Conservation (phyloP, 1,139 yeast species). For the Kodamaea fungicola region DNA sequence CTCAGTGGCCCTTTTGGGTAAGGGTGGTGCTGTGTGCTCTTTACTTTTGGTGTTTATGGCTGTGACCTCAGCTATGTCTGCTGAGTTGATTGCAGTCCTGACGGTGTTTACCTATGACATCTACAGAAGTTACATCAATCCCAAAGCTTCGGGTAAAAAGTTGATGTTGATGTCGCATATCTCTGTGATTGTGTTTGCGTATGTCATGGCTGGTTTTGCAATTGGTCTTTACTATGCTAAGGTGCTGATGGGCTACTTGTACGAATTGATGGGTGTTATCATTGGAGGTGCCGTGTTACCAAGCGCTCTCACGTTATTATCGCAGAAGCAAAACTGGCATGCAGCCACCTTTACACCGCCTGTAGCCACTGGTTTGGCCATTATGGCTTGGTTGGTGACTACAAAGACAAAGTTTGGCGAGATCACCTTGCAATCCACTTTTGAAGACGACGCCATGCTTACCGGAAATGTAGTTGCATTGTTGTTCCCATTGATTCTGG, state of each 20-base stretch:
- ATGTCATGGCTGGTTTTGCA: conserved; percentile 77
- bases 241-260: conserved; percentile 80
- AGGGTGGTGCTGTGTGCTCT: conserved; percentile 81
- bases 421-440: conserved; percentile 61
- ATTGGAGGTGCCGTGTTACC: conserved; percentile 87
- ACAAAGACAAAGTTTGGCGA: conserved; percentile 52
- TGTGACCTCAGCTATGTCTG: conserved; percentile 77
- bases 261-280: conserved; percentile 83
- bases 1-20: conserved; percentile 79
- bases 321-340: conserved; percentile 58
- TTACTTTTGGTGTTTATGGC: conserved; percentile 80
- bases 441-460: conserved; percentile 77
- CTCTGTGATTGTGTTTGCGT: conserved; percentile 61
- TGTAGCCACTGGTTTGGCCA: conserved; percentile 57
- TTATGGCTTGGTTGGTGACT: conserved; percentile 63
- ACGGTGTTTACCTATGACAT: conserved; percentile 82
- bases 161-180: conserved; percentile 66
- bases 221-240: conserved; percentile 80
- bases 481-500: conserved; percentile 64
- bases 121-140: conserved; percentile 75
- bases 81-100: conserved; percentile 84
- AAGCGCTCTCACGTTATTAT: conserved; percentile 65
- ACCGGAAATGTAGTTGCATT: conserved; percentile 84
- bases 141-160: conserved; percentile 68
- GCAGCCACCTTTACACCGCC: conserved; percentile 64